phyloP scores from a whole-genome alignment of 306 rosid species.

The Acacia crassicarpa region DNA sequence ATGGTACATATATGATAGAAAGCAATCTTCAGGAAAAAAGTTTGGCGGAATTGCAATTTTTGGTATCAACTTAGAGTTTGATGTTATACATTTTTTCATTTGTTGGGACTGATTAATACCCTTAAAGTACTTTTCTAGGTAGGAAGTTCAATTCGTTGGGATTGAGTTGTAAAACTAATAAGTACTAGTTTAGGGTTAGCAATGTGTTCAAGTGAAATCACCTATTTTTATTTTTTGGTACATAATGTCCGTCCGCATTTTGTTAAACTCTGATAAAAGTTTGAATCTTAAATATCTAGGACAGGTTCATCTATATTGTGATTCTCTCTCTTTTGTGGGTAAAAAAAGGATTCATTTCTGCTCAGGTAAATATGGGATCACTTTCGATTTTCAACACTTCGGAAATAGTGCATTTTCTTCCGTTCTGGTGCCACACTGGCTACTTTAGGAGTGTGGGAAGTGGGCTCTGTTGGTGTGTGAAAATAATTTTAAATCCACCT shows the following conservation, averaged over 20 bases:
- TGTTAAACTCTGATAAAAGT: neutral
- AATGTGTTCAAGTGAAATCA: constrained; percentile 24
- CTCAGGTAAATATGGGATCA: neutral
- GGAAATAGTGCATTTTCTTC: neutral
- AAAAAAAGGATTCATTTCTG: too few species aligned
- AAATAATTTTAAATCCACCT: too few species aligned
- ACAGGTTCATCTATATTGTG: neutral
- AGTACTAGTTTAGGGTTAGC: constrained; percentile 37
- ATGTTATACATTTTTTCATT: constrained; percentile 44
- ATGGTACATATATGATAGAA: constrained; percentile 45
- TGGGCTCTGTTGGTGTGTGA: neutral
- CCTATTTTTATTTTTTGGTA: constrained; percentile 27
- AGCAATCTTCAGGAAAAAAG: constrained; percentile 39
- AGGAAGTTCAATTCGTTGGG: constrained; percentile 52
- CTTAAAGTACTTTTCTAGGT: constrained; percentile 35
- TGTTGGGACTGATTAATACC: constrained; percentile 31
- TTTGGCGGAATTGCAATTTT: constrained; percentile 56
- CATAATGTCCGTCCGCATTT: constrained; percentile 24
- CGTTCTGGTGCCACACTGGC: neutral
- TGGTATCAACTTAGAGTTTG: constrained; percentile 56
- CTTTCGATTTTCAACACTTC: neutral
- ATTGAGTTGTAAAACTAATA: constrained; percentile 44
- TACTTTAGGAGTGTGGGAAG: neutral
- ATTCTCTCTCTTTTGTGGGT: neutral
- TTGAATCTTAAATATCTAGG: neutral